Conservation (phyloP, 2,329 filamentous ascomycete genomes). For the Sodiomyces alkalinus region DNA sequence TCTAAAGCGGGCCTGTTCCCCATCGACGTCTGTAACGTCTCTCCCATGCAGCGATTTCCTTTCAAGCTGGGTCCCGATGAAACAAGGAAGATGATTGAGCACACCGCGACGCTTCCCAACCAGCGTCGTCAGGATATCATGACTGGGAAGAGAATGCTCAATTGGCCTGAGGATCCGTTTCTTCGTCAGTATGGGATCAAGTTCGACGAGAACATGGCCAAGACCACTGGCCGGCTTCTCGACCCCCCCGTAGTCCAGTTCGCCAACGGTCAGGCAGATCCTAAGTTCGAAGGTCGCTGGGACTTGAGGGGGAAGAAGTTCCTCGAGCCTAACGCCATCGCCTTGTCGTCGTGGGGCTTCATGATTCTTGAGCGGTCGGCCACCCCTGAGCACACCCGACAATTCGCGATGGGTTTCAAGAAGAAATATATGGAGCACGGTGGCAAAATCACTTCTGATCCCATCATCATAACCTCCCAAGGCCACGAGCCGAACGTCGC, state of each 20-base stretch:
- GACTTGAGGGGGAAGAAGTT: conserved; percentile 69
- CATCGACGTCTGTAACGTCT: conserved; percentile 41
- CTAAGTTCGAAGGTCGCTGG: conserved; percentile 63
- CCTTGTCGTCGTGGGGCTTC: conserved; percentile 62
- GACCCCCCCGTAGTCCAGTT: conserved; percentile 58
- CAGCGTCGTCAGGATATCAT: conserved; percentile 55
- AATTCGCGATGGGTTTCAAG: conserved; percentile 36
- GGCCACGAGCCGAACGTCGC: conserved; percentile 24
- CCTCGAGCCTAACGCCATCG: conserved; percentile 45
- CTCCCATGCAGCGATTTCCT: conserved; percentile 42
- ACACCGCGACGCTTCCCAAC: conserved; percentile 65
- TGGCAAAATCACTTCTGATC: conserved; percentile 17
- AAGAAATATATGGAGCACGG: conserved; percentile 33
- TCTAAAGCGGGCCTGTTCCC: conserved; percentile 40
- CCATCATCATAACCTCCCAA: conserved; percentile 15
- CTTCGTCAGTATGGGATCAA: conserved; percentile 59
- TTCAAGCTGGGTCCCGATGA: conserved; percentile 48
- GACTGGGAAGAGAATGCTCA: conserved; percentile 48
- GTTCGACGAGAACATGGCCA: conserved; percentile 49
- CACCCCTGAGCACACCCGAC: conserved; percentile 35
- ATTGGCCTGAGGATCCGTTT: conserved; percentile 54
- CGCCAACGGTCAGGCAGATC: conserved; percentile 38
- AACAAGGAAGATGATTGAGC: conserved; percentile 82
- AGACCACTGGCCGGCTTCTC: conserved; percentile 56
- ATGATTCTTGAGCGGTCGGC: conserved; percentile 46